Percentiles rank a stretch among this genome's conserved stretches.
phyloP scores from a whole-genome alignment of 2,329 filamentous ascomycete species.

The Neopestalotiopsis sp. region DNA sequence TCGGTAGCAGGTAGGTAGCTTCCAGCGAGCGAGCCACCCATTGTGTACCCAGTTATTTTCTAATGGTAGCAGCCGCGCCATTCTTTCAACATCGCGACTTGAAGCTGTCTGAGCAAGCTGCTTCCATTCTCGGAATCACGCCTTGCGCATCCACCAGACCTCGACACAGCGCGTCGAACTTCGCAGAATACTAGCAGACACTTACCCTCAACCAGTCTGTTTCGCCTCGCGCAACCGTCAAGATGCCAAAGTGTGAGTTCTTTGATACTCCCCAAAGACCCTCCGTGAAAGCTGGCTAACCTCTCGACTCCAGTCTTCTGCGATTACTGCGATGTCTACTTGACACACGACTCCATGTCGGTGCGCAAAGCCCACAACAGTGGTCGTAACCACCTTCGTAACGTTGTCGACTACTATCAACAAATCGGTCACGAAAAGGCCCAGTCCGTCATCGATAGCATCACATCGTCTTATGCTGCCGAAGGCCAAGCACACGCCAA shows the following conservation, averaged over 20 bases:
- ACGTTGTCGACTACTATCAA: conserved; percentile 98
- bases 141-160: too few species aligned
- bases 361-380: conserved; percentile 98
- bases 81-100: conserved; percentile 8
- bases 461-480: conserved; percentile 92
- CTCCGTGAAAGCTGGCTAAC: conserved; percentile 40
- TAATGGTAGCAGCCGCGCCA: conserved; percentile 1
- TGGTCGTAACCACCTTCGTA: conserved; percentile 94
- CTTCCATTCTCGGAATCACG: neutral
- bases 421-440: conserved; percentile 99
- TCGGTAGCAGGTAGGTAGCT: neutral
- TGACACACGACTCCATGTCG: conserved; percentile 99
- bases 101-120: conserved; percentile 2
- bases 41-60: conserved; percentile 11
- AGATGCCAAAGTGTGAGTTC: conserved; percentile 87
- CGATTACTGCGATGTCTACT: conserved; percentile 99
- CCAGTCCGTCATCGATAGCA: conserved; percentile 97
- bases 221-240: conserved; percentile 39
- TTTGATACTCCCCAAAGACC: conserved; percentile 18
- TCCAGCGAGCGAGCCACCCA: neutral
- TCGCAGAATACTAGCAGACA: neutral
- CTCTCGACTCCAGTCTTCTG: conserved; percentile 69
- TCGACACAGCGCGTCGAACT: neutral
- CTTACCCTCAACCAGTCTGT: neutral
- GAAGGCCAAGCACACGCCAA: conserved; percentile 89